Evolutionary conservation across 805 yeast species (phyloP).

Genomic region (Nadsonia fulvescens): DNA sequence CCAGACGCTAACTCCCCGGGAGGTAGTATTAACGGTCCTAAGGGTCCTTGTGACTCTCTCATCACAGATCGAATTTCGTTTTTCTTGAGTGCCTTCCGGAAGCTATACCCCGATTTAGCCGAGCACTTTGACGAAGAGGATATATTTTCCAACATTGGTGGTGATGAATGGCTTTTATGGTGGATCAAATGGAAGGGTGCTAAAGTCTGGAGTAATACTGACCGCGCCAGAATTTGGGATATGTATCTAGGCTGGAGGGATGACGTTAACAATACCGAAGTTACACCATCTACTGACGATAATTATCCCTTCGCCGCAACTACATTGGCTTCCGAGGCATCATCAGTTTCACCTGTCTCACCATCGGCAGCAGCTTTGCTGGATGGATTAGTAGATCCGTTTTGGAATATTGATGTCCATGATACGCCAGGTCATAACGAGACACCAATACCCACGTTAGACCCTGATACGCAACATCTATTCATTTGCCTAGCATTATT

Average conservation of each 20-base stretch:
- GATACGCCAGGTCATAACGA: slow-evolving; percentile 16
- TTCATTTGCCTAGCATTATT: slow-evolving; percentile 65
- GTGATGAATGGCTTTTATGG: slow-evolving; percentile 86
- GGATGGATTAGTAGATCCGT: no score
- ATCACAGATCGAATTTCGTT: slow-evolving; percentile 49
- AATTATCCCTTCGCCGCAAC: neutral
- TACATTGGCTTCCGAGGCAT: no score
- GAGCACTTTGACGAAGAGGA: slow-evolving; percentile 68
- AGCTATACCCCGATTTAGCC: slow-evolving; percentile 55
- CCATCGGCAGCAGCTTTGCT: no score
- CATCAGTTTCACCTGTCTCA: no score
- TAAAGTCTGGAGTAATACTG: slow-evolving; percentile 62
- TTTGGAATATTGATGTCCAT: no score
- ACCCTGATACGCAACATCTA: slow-evolving; percentile 45
- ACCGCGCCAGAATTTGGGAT: slow-evolving; percentile 86
- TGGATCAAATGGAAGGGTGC: slow-evolving; percentile 88
- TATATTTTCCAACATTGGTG: slow-evolving; percentile 38
- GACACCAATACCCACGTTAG: slow-evolving; percentile 7
- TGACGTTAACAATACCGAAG: no score
- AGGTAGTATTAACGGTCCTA: slow-evolving; percentile 16
- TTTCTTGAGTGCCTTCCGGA: slow-evolving; percentile 45
- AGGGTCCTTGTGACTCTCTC: slow-evolving; percentile 20
- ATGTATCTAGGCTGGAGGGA: slow-evolving; percentile 53
- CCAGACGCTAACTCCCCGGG: slow-evolving; percentile 16
- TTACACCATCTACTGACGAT: slow-evolving; percentile 3